Evolutionary conservation across 129 eudicot genomes (phyloP), one percentile per base, ranked within the genome.

Genomic region (Escallonia herrerae): DNA sequence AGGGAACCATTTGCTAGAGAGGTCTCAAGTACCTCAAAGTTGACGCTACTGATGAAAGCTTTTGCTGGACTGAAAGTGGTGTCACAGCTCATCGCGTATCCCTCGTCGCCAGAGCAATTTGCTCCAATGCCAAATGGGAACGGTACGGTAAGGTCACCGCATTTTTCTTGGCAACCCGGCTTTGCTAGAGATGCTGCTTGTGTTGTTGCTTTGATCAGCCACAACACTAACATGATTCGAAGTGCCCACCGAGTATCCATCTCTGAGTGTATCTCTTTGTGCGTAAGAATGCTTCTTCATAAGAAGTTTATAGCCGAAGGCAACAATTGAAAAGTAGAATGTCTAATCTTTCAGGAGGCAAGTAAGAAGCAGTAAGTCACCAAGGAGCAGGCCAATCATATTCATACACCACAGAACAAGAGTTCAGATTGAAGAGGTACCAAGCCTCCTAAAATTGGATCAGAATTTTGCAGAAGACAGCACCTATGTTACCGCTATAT

Each of bases 1-100:
- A 76, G 40, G 4, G 57, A 69, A 53, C 72, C 72, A 12, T 76
- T 38, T 46, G 6, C 50, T 53, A 76, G 51, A 14, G 42, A 37
- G 13, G 69, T 41, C 9, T 8, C 40, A 41, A 69, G 66, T 2
- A 76, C 5, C 14, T 76, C 76, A 14, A 70, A 22, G 56, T 69
- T 39, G 15, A 76, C 45, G 71, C 50, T 47, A 48, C 66, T 46
- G 56, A 58, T 59, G 50, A 46, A 65, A 7, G 69, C 15, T 11
- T 5, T 65, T 22, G 11, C 44, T 40, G 6, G 12, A 14, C 58
- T 46, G 50, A 46, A 46, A 46, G 7, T 46, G 7, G 50, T 46
- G 50, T 46, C 10, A 9, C 50, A 46, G 10, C 6, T 6, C 0
- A 46, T 46, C 10, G 50, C 10, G 50, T 5, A 46, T 46, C 7